Conservation (phyloP, 768 basidiomycete species). For the Mrakia frigida region DNA sequence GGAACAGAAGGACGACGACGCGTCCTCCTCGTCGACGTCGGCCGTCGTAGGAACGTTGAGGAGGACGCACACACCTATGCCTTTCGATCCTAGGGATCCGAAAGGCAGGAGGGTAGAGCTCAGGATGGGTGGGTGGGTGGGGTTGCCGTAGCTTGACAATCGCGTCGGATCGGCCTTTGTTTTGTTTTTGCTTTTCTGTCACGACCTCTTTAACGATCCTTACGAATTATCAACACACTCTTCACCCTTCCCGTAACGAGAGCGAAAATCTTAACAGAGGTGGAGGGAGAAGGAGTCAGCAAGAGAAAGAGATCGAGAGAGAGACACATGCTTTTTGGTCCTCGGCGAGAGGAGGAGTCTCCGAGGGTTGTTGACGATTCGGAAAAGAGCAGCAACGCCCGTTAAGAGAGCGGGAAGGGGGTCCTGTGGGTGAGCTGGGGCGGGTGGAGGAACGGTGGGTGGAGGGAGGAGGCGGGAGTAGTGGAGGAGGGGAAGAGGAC, state of each 20-base stretch:
- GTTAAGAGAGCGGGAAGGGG: too few relatives aligned
- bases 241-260: background rate
- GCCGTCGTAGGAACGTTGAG: background rate
- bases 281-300: background rate
- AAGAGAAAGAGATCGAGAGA: too few relatives aligned
- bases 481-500: too few relatives aligned
- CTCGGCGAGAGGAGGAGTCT: too few relatives aligned
- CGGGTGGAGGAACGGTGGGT: too few relatives aligned
- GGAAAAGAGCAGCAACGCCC: too few relatives aligned
- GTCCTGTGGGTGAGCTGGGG: too few relatives aligned
- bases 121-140: constrained; percentile 7
- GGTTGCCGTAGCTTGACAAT: background rate
- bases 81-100: background rate
- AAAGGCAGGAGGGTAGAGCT: background rate
- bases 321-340: too few relatives aligned
- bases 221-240: background rate
- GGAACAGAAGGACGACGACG: background rate
- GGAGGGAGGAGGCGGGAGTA: too few relatives aligned
- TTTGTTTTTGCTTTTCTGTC: background rate
- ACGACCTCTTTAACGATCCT: background rate
- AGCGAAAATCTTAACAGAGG: too few relatives aligned
- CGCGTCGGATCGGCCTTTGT: background rate
- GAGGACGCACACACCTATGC: background rate
- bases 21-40: background rate
- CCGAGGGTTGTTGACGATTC: too few relatives aligned